A percentile compares a stretch with the other conserved stretches of the same genome.
Conservation (phyloP, 768 basidiomycete genomes). For the Rhodotorula kratochvilovae region DNA sequence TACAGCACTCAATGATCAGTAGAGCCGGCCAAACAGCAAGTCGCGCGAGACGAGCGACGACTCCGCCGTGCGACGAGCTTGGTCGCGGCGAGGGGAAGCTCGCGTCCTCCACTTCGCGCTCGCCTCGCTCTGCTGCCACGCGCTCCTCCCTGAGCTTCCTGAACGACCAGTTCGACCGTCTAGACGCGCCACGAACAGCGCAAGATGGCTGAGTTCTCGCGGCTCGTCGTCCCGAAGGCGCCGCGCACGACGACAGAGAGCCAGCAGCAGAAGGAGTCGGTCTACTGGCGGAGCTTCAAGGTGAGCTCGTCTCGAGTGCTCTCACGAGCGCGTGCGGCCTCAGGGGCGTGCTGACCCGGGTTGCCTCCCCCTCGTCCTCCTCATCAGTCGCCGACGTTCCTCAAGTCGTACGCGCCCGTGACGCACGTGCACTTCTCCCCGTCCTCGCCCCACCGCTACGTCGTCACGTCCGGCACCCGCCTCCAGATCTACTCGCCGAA, state of each 20-base stretch:
- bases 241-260: constrained; percentile 22
- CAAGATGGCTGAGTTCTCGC: constrained; percentile 37
- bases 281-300: constrained; percentile 42
- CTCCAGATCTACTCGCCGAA: constrained; percentile 94
- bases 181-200: background rate
- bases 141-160: background rate
- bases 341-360: background rate
- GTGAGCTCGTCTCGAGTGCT: constrained; percentile 41
- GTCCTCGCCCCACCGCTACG: constrained; percentile 83
- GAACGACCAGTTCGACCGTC: too few species aligned
- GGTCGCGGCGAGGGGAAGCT: too few species aligned
- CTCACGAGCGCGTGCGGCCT: too few species aligned
- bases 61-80: too few species aligned
- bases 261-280: constrained; percentile 39
- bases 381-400: constrained; percentile 56
- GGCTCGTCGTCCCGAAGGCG: constrained; percentile 33
- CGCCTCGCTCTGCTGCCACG: background rate
- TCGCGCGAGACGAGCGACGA: too few species aligned
- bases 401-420: constrained; percentile 94
- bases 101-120: background rate
- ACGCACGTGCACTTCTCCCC: constrained; percentile 89
- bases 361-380: background rate
- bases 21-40: too few species aligned
- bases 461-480: constrained; percentile 87
- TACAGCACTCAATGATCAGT: too few species aligned